A percentile compares a stretch with the other conserved stretches of the same genome.
Evolutionary conservation across 257 asterid species (phyloP).

Genomic region (Solanum medicagineum): DNA sequence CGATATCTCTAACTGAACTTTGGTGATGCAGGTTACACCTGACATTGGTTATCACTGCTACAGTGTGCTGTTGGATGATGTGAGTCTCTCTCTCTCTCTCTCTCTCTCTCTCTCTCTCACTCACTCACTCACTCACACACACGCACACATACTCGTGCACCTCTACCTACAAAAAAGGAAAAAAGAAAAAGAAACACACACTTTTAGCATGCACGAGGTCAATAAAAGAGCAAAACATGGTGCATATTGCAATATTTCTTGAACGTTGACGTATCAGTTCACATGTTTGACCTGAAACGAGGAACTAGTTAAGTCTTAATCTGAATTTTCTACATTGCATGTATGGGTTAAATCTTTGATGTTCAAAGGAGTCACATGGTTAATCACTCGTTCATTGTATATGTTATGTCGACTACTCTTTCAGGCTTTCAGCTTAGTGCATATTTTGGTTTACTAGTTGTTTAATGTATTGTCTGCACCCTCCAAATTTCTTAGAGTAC

Average conservation of each 20-base stretch:
- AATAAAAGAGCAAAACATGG: neutral
- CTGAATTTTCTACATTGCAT: neutral
- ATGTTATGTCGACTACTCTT: neutral
- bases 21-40: slow-evolving; percentile 64
- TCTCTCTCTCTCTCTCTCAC: neutral
- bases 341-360: neutral
- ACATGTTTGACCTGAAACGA: neutral
- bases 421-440: neutral
- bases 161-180: neutral
- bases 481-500: neutral
- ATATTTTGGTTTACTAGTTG: neutral
- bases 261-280: neutral
- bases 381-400: neutral
- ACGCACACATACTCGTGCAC: neutral
- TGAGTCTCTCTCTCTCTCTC: slow-evolving; percentile 25
- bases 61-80: slow-evolving; percentile 99
- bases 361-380: neutral
- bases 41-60: slow-evolving; percentile 85
- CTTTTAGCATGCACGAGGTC: neutral
- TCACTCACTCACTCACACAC: neutral
- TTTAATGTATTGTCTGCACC: neutral
- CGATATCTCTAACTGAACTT: neutral
- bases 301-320: neutral
- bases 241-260: neutral
- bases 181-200: neutral